Evolutionary conservation across 2,329 filamentous ascomycete genomes (phyloP).

Genomic region (Ascosphaera apis): DNA sequence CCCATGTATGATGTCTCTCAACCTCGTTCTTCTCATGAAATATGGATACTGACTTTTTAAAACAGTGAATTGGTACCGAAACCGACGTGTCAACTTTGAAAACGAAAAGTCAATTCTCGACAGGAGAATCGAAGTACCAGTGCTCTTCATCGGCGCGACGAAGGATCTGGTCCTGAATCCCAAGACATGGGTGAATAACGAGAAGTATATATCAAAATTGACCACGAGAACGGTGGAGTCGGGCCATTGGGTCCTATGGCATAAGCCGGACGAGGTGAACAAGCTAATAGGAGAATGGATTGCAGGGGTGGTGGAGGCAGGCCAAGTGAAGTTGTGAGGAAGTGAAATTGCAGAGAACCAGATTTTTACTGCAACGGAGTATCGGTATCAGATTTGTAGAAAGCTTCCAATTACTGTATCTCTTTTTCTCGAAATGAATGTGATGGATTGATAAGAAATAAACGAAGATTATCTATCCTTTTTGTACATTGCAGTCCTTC

Average conservation of each 20-base stretch:
- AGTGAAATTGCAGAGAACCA: not conserved
- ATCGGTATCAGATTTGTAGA: not conserved
- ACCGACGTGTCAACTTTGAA: slow-evolving; percentile 45
- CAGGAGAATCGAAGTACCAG: slow-evolving; percentile 33
- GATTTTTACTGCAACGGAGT: too few relatives aligned
- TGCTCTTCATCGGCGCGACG: slow-evolving; percentile 51
- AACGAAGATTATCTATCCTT: too few relatives aligned
- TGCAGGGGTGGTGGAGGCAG: slow-evolving; percentile 27
- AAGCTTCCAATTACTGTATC: not conserved
- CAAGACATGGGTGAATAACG: slow-evolving; percentile 49
- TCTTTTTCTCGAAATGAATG: not conserved
- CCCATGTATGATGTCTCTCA: slow-evolving; percentile 32
- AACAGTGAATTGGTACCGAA: slow-evolving; percentile 68
- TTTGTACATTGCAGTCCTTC: too few relatives aligned
- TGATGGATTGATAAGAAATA: too few relatives aligned
- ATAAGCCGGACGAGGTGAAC: slow-evolving; percentile 51
- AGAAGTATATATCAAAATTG: slow-evolving; percentile 38
- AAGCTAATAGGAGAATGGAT: slow-evolving; percentile 44
- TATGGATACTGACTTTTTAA: not conserved
- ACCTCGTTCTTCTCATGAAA: too few relatives aligned
- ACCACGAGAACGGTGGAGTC: slow-evolving; percentile 43
- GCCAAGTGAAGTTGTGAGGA: slow-evolving; percentile 21
- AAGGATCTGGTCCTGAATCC: slow-evolving; percentile 52
- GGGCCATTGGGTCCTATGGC: slow-evolving; percentile 63
- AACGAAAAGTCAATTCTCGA: slow-evolving; percentile 35